phyloP scores from a whole-genome alignment of 345 rosid species.

The Anacardium occidentale region DNA sequence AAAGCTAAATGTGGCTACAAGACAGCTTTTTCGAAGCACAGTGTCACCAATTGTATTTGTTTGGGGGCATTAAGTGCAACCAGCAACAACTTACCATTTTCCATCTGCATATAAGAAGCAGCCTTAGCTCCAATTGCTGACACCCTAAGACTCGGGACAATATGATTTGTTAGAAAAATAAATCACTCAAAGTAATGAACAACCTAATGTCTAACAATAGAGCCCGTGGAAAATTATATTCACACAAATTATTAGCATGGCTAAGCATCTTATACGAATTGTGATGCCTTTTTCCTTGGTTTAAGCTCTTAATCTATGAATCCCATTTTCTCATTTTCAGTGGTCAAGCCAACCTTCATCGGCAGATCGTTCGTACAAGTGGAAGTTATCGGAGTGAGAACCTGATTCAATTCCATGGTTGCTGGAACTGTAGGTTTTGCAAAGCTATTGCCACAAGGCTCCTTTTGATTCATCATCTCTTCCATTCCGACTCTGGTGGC shows the following conservation, averaged over 20 bases:
- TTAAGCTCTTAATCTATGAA: conserved; percentile 10
- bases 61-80: no score
- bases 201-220: background rate
- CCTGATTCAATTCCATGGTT: background rate
- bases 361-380: conserved; percentile 14
- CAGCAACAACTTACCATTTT: no score
- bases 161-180: background rate
- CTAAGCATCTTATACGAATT: background rate
- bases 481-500: conserved; percentile 19
- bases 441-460: conserved; percentile 20
- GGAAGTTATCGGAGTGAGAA: background rate
- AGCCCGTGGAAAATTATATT: background rate
- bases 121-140: background rate
- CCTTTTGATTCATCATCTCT: conserved; percentile 13
- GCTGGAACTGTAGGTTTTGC: conserved; percentile 16
- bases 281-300: conserved; percentile 9
- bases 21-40: no score
- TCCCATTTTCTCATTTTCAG: conserved; percentile 19
- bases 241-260: background rate
- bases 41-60: no score
- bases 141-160: background rate
- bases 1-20: no score
- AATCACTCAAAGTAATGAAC: background rate
- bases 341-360: conserved; percentile 6
- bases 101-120: no score